Evolutionary conservation across 345 rosid species (phyloP).

Genomic region (Carallia pectinifolia): DNA sequence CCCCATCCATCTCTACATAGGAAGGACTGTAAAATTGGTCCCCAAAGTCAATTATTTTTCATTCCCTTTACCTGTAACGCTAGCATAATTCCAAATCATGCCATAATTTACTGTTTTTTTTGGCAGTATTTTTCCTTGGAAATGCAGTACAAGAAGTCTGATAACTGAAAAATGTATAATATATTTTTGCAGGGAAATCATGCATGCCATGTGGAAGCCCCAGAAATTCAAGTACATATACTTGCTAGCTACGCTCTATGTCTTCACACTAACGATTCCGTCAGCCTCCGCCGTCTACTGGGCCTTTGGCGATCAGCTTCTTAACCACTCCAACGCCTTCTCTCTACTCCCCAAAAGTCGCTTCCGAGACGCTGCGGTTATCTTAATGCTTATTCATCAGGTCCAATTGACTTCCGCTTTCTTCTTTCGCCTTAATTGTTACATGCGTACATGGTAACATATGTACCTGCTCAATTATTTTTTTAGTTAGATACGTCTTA

Average conservation of each 20-base stretch:
- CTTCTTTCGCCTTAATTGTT: neutral
- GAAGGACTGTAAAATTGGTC: neutral
- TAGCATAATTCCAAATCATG: slow-evolving; percentile 23
- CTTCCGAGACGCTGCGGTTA: slow-evolving; percentile 89
- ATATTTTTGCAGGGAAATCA: slow-evolving; percentile 75
- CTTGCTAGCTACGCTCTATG: slow-evolving; percentile 87
- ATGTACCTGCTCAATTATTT: neutral
- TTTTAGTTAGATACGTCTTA: no score
- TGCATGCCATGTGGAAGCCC: slow-evolving; percentile 99
- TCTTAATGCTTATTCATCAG: slow-evolving; percentile 98
- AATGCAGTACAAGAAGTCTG: neutral
- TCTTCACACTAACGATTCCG: slow-evolving; percentile 89
- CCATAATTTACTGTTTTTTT: neutral
- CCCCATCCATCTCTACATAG: slow-evolving; percentile 8
- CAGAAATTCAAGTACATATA: slow-evolving; percentile 93
- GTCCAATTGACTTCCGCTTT: slow-evolving; percentile 22
- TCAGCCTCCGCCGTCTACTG: slow-evolving; percentile 95
- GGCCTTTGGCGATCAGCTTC: slow-evolving; percentile 94
- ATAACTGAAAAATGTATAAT: neutral
- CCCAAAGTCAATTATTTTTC: slow-evolving; percentile 10
- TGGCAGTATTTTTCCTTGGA: neutral
- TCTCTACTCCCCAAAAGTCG: slow-evolving; percentile 73
- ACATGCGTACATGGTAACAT: neutral
- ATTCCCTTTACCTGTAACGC: slow-evolving; percentile 17
- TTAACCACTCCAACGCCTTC: slow-evolving; percentile 87